Evolutionary conservation across 2,329 filamentous ascomycete genomes (phyloP).

Genomic region (Pseudogymnoascus sp.): DNA sequence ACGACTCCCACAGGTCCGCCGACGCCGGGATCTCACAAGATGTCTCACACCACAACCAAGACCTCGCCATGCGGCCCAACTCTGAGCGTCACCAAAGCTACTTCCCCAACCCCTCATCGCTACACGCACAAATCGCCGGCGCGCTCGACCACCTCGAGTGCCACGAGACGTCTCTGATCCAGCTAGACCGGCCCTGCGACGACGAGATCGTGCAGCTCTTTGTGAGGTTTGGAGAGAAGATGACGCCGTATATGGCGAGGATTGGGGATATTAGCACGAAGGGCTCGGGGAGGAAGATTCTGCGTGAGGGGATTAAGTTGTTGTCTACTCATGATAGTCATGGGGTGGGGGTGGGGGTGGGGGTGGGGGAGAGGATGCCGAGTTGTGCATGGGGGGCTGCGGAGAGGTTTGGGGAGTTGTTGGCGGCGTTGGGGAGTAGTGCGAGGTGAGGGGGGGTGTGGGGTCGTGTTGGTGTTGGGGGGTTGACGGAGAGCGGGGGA

Average conservation of each 20-base stretch:
- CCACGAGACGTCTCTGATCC: slow-evolving; percentile 11
- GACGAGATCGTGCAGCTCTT: slow-evolving; percentile 16
- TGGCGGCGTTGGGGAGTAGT: background rate
- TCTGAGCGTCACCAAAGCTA: background rate
- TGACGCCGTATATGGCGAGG: slow-evolving; percentile 14
- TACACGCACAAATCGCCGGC: background rate
- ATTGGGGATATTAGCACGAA: slow-evolving; percentile 13
- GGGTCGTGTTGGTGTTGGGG: background rate
- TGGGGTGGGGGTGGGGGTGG: background rate
- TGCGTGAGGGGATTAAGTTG: slow-evolving; percentile 12
- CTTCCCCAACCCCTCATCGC: background rate
- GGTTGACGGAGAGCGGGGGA: background rate
- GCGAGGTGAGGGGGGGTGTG: background rate
- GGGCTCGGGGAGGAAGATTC: slow-evolving; percentile 10
- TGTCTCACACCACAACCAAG: background rate
- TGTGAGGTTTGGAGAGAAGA: slow-evolving; percentile 11
- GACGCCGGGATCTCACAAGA: background rate
- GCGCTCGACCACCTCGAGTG: slow-evolving; percentile 1
- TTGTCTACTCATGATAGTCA: slow-evolving; percentile 5
- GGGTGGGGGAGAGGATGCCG: background rate
- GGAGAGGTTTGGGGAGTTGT: background rate
- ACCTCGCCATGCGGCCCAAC: background rate
- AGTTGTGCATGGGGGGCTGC: slow-evolving; percentile 5
- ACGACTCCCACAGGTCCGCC: background rate
- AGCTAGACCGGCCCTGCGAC: slow-evolving; percentile 16